A percentile compares a stretch with the other conserved stretches of the same genome.
Evolutionary conservation across 75 land plant genomes (phyloP).

Genomic region (Pinus taeda): DNA sequence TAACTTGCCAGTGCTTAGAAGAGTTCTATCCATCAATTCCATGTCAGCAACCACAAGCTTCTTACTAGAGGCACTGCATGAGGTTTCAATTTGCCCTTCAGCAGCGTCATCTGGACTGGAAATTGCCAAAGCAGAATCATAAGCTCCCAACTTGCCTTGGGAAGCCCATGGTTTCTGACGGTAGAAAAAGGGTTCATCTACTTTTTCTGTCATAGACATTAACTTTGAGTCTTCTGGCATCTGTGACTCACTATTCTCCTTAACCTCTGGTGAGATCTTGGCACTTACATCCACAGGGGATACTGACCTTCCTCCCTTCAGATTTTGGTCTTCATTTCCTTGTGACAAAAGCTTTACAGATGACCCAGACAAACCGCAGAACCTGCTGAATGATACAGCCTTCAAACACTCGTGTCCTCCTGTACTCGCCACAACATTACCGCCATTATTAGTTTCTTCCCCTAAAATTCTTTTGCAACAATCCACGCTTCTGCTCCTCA

Average conservation of each 20-base stretch:
- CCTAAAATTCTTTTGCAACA: background rate
- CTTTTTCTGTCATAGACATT: background rate
- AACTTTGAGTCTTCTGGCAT: conserved; percentile 1
- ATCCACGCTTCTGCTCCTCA: background rate
- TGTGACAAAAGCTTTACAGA: background rate
- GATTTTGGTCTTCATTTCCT: background rate
- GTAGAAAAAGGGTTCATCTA: background rate
- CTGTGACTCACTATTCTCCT: background rate
- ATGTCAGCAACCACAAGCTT: background rate
- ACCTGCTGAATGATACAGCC: background rate
- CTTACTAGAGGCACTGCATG: background rate
- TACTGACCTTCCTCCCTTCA: background rate
- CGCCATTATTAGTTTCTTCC: background rate
- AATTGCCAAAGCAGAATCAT: background rate
- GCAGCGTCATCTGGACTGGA: background rate
- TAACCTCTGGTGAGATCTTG: background rate
- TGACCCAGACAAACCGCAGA: background rate
- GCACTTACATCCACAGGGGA: background rate
- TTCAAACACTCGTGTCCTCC: background rate
- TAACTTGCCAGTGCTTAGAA: background rate
- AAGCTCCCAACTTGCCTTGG: background rate
- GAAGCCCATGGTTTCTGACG: background rate
- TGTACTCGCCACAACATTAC: background rate
- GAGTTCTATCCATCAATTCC: background rate
- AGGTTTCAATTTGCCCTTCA: background rate